Conservation (phyloP, 2,329 filamentous ascomycete genomes). For the Stagonosporopsis cucurbitacearum region DNA sequence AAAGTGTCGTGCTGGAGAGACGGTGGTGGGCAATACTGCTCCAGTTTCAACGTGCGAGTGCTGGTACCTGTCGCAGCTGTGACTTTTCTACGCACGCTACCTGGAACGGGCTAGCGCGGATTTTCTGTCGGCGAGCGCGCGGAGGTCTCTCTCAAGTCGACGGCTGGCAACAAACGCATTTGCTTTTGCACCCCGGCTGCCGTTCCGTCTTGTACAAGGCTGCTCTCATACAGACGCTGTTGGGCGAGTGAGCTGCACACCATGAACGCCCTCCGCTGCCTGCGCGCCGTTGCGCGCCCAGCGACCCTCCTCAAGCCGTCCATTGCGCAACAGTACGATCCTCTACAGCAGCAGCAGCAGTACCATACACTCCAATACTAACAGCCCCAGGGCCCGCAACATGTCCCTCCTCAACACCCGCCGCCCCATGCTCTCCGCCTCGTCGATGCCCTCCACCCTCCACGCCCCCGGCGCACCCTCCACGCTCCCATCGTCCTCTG, state of each 20-base stretch:
- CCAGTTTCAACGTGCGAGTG: neutral
- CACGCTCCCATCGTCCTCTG: constrained; percentile 20
- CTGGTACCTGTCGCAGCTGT: neutral
- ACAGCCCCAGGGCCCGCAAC: constrained; percentile 10
- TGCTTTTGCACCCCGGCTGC: neutral
- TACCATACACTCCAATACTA: neutral
- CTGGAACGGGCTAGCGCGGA: constrained; percentile 17
- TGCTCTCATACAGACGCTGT: neutral
- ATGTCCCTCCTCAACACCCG: constrained; percentile 40
- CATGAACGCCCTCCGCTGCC: constrained; percentile 46
- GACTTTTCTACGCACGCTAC: constrained; percentile 41
- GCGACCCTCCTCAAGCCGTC: constrained; percentile 31
- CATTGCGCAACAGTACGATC: constrained; percentile 29
- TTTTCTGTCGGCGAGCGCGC: constrained; percentile 24
- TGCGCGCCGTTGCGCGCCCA: constrained; percentile 35
- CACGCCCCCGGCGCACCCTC: constrained; percentile 27
- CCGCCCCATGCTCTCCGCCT: constrained; percentile 34
- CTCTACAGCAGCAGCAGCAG: neutral
- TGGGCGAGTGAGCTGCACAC: constrained; percentile 1
- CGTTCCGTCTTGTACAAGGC: neutral
- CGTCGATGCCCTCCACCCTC: constrained; percentile 24
- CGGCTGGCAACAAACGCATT: no score
- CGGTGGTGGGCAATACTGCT: neutral
- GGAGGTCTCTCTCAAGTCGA: constrained; percentile 21
- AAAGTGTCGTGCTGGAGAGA: neutral